These are phyloP conservation scores for Bipolaris victoriae DNA, from an alignment of 2,329 filamentous ascomycete genomes.

Conservation along the genomic window DNA sequence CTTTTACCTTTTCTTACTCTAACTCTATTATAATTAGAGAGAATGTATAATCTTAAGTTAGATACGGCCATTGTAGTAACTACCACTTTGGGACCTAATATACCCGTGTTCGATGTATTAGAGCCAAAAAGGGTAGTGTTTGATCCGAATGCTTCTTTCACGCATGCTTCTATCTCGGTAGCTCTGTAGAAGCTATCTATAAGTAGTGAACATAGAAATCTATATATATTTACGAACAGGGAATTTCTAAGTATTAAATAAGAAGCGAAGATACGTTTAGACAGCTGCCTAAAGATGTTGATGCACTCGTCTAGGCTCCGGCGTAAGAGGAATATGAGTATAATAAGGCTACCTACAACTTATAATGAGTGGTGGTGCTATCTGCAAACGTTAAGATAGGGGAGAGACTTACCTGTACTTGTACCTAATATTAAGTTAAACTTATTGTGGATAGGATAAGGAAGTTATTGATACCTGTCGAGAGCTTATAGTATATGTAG, in stretches of 20 bases:
- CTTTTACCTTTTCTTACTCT: constrained; percentile 11
- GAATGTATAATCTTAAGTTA: constrained; percentile 15
- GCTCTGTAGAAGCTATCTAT: constrained; percentile 28
- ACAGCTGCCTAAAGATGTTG: constrained; percentile 17
- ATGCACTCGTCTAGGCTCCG: constrained; percentile 14
- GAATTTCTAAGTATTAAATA: not conserved
- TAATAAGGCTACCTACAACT: constrained; percentile 14
- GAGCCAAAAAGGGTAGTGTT: constrained; percentile 16
- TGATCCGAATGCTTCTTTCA: constrained; percentile 16
- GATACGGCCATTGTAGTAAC: constrained; percentile 22
- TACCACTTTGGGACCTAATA: constrained; percentile 16
- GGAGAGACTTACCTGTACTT: constrained; percentile 17
- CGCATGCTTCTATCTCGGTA: constrained; percentile 46
- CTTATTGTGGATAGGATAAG: constrained; percentile 24
- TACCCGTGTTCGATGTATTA: not conserved
- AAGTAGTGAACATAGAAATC: constrained; percentile 35
- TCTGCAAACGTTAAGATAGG: not conserved
- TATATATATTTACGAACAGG: constrained; percentile 27
- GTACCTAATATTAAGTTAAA: constrained; percentile 22
- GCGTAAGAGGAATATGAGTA: constrained; percentile 24
- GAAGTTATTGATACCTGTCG: constrained; percentile 14
- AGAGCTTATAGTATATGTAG: constrained; percentile 19
- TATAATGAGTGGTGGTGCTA: too few relatives aligned
- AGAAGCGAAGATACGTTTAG: constrained; percentile 12
- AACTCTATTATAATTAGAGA: constrained; percentile 25